These are phyloP conservation scores for Rutidosis leptorrhynchoides DNA, from an alignment of 129 eudicot species.

Conservation along the genomic window DNA sequence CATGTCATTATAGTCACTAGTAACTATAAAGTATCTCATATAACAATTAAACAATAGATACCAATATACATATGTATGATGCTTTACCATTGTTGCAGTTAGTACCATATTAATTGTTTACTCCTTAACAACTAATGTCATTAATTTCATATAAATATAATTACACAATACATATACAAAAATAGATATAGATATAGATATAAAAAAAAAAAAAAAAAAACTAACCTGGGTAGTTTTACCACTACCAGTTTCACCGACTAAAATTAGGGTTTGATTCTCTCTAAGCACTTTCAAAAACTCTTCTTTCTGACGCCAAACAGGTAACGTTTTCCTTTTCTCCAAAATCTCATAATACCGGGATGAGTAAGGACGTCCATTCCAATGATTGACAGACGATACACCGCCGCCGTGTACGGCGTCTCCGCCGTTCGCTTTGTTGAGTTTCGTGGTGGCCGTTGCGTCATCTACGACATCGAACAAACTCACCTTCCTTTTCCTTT, in stretches of 20 bases:
- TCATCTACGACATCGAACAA: conserved; percentile 82
- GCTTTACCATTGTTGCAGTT: too few relatives aligned
- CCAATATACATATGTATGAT: background rate
- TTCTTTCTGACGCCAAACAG: conserved; percentile 96
- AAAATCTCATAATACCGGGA: conserved; percentile 62
- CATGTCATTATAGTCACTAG: background rate
- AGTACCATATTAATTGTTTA: too few relatives aligned
- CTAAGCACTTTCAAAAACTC: conserved; percentile 68
- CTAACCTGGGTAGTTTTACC: conserved; percentile 97
- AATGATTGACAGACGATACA: conserved; percentile 45
- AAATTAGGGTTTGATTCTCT: conserved; percentile 65
- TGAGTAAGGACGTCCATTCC: conserved; percentile 72
- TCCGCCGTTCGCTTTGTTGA: conserved; percentile 45
- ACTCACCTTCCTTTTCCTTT: conserved; percentile 82
- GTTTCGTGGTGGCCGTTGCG: conserved; percentile 35
- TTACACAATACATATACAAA: background rate
- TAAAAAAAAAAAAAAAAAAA: background rate
- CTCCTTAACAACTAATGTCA: too few relatives aligned
- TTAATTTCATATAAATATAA: too few relatives aligned
- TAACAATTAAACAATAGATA: background rate
- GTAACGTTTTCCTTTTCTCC: conserved; percentile 82
- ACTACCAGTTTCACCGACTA: conserved; percentile 97
- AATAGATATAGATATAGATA: background rate
- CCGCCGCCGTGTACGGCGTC: conserved; percentile 16
- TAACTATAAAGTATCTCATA: background rate